A percentile compares a stretch with the other conserved stretches of the same genome.
These are phyloP conservation scores for Rusavskia elegans DNA, from an alignment of 495 filamentous ascomycete species.

Conservation along the genomic window DNA sequence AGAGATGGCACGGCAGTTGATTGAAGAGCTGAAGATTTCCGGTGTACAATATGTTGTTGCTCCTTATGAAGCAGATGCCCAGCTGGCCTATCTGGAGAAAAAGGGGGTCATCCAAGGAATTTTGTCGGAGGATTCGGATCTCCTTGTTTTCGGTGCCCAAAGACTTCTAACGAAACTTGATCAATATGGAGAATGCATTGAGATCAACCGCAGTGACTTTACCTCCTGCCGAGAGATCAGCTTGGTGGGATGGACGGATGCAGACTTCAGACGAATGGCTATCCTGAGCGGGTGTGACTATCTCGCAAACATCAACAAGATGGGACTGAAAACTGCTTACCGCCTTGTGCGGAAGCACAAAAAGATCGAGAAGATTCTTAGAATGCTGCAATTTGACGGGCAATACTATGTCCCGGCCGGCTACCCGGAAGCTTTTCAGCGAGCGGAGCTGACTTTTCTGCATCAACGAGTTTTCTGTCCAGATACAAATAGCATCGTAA, in stretches of 20 bases:
- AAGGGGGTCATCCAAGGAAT: constrained; percentile 72
- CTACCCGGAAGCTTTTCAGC: constrained; percentile 62
- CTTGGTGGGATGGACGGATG: constrained; percentile 80
- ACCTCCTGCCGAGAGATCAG: constrained; percentile 75
- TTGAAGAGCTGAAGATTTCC: constrained; percentile 72
- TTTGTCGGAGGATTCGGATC: constrained; percentile 90
- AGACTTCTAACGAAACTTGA: constrained; percentile 86
- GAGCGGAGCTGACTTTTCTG: constrained; percentile 83
- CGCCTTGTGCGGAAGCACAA: constrained; percentile 79
- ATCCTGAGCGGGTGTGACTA: constrained; percentile 99
- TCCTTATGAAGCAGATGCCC: constrained; percentile 94
- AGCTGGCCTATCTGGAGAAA: constrained; percentile 83
- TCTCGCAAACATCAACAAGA: constrained; percentile 58
- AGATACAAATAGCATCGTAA: constrained; percentile 47
- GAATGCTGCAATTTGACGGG: constrained; percentile 72
- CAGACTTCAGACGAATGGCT: constrained; percentile 85
- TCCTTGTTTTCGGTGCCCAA: constrained; percentile 88
- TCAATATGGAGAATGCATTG: constrained; percentile 80
- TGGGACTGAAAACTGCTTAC: constrained; percentile 91
- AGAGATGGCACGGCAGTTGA: constrained; percentile 81
- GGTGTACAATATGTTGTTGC: constrained; percentile 82
- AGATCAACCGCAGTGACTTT: constrained; percentile 79
- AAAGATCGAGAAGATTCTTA: constrained; percentile 65
- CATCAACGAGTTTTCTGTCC: constrained; percentile 92
- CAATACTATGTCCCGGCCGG: constrained; percentile 60